Conservation (phyloP, 495 filamentous ascomycete genomes). For the Penicillium ochrochloron region DNA sequence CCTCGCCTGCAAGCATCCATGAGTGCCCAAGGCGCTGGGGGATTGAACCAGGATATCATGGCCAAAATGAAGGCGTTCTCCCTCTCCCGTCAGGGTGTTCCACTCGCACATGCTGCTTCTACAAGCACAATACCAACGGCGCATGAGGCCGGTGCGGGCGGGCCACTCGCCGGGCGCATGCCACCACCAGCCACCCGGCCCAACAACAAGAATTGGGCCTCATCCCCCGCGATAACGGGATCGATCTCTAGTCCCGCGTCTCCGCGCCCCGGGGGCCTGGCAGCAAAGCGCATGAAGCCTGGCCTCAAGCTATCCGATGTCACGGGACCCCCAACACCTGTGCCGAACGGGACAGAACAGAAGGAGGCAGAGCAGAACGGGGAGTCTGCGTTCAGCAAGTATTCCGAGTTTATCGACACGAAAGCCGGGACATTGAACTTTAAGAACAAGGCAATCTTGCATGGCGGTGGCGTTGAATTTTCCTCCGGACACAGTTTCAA, state of each 20-base stretch:
- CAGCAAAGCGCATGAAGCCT: constrained; percentile 56
- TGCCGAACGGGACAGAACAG: constrained; percentile 23
- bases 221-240: constrained; percentile 50
- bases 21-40: constrained; percentile 57
- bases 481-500: constrained; percentile 85
- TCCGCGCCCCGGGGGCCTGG: constrained; percentile 56
- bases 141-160: constrained; percentile 31
- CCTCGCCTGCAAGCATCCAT: constrained; percentile 55
- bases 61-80: constrained; percentile 81
- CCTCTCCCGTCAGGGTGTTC: constrained; percentile 62
- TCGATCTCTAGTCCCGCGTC: constrained; percentile 33
- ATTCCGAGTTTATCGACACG: constrained; percentile 88
- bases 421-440: constrained; percentile 91
- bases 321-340: constrained; percentile 36
- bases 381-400: constrained; percentile 83
- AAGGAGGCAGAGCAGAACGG: constrained; percentile 25
- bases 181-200: constrained; percentile 49
- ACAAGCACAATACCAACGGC: constrained; percentile 43
- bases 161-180: constrained; percentile 43
- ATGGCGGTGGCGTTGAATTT: constrained; percentile 88
- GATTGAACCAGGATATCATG: constrained; percentile 78
- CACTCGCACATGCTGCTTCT: constrained; percentile 41
- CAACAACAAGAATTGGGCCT: constrained; percentile 52
- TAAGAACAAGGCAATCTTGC: constrained; percentile 88
- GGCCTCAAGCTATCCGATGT: constrained; percentile 58